A percentile compares a stretch with the other conserved stretches of the same genome.
These are phyloP conservation scores for Fusarium mangiferae DNA, from an alignment of 2,329 filamentous ascomycete genomes.

Conservation along the genomic window DNA sequence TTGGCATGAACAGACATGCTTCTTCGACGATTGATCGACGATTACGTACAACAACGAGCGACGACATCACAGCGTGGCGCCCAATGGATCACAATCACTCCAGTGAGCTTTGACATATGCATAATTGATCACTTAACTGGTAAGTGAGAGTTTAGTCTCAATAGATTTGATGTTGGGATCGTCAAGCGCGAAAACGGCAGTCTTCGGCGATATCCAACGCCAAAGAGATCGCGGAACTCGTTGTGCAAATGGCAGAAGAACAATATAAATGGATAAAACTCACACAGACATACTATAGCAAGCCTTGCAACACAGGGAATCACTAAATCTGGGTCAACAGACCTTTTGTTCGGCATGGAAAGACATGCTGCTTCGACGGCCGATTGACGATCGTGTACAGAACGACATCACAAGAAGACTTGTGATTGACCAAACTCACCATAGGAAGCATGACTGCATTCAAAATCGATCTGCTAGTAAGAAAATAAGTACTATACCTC, in stretches of 20 bases:
- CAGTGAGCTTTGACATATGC: accelerated
- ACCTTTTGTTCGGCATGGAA: accelerated
- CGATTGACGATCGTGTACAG: not conserved
- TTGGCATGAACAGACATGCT: not conserved
- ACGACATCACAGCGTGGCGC: not conserved
- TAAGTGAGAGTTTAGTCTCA: accelerated
- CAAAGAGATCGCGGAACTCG: not conserved
- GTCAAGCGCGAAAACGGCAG: not conserved
- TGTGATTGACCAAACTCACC: too few species aligned
- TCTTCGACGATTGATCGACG: not conserved
- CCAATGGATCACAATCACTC: accelerated
- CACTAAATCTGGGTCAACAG: accelerated
- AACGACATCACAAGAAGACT: not conserved
- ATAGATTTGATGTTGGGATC: not conserved
- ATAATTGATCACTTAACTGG: accelerated
- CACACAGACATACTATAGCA: accelerated
- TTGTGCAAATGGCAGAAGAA: accelerated
- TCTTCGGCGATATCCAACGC: not conserved
- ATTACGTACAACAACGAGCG: not conserved
- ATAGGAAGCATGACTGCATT: accelerated
- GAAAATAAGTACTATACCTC: accelerated
- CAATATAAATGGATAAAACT: accelerated
- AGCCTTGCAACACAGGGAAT: not conserved
- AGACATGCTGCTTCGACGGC: not conserved
- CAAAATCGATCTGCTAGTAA: accelerated